Base-by-base conservation (phyloP, 2,329 filamentous ascomycete species). In the Paracorniculantispora psalliotae region DNA sequence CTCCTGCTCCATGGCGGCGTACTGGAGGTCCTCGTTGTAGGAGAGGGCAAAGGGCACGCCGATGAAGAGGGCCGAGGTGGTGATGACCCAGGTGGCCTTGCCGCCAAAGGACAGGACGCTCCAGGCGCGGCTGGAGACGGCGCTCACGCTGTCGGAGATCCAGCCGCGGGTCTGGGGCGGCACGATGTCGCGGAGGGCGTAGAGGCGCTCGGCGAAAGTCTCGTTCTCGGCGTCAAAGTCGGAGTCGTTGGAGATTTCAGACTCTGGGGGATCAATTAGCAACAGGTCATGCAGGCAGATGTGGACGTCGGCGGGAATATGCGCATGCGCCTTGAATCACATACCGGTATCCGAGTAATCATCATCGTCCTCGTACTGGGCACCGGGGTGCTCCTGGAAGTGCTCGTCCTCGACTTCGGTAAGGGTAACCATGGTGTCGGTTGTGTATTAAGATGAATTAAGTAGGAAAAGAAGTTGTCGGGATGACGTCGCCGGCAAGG, bases 321-420 rank as follows among this genome's bases (percentile, higher is more conserved):
- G 50, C 25, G 25, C 41, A 8, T 23, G 19, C 28, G 41, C 59
- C 25, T 26, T 63, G 17, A 47, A 21, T 19, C 21, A 75, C 80
- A 66, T 84, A 96, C 93, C 93, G 63, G 90, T 93, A 74, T 97
- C 93, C 66, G 90, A 94, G 80, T 90, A 96, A 79, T 96, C 93
- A 71, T 92, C 92, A 77, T 92, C 91, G 72, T 92, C 91, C 61
- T 96, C 91, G 67, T 94, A 88, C 66, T 92, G 87, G 61, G 87
- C 84, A 60, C 84, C 80, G 63, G 86, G 77, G 69, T 89, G 87
- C 66, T 81, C 79, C 77, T 88, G 82, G 81, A 97, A 96, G 77
- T 96, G 90, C 83, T 97, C 92, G 74, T 97, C 93, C 73, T 96
- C 88, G 71, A 97, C 93, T 81, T 97, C 93, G 73, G 91, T 90